These are phyloP conservation scores for Rhododendron simsii DNA, from an alignment of 148 eudicot genomes.

Conservation along the genomic window DNA sequence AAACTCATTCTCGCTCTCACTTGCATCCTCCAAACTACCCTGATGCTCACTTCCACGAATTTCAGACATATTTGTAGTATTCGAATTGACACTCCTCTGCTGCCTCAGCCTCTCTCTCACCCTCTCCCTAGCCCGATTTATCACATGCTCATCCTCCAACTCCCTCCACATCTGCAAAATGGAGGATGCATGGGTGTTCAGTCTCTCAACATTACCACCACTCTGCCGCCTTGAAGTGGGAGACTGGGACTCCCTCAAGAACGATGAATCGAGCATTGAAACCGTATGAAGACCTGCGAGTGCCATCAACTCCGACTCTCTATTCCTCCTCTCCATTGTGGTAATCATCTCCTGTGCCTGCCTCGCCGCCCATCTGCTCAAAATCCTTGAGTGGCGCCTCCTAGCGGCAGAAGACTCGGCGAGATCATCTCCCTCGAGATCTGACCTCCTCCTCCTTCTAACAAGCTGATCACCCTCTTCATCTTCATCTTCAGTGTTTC, in stretches of 20 bases:
- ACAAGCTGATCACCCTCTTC: conserved; percentile 80
- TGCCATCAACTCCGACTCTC: conserved; percentile 97
- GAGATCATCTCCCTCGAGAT: conserved; percentile 90
- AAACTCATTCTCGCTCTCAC: conserved; percentile 69
- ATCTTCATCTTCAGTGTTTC: conserved; percentile 69
- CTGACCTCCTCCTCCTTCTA: conserved; percentile 84
- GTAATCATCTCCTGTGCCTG: conserved; percentile 98
- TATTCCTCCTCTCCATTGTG: conserved; percentile 84
- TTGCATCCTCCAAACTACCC: conserved; percentile 59
- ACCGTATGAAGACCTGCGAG: conserved; percentile 92
- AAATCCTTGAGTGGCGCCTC: conserved; percentile 77
- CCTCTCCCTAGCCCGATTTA: conserved; percentile 70
- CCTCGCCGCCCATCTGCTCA: conserved; percentile 93
- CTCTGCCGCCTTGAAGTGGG: conserved; percentile 74
- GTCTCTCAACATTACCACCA: conserved; percentile 53
- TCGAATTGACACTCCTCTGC: conserved; percentile 57
- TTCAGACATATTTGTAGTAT: conserved; percentile 48
- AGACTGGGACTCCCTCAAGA: conserved; percentile 80
- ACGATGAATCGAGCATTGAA: conserved; percentile 94
- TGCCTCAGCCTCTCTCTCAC: conserved; percentile 74
- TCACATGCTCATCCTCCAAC: conserved; percentile 79
- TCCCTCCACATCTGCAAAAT: conserved; percentile 98
- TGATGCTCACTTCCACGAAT: conserved; percentile 47
- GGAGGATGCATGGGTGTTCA: conserved; percentile 67
- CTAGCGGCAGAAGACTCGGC: conserved; percentile 97